Conservation (phyloP, 2,329 filamentous ascomycete species). For the Fusarium euwallaceae region DNA sequence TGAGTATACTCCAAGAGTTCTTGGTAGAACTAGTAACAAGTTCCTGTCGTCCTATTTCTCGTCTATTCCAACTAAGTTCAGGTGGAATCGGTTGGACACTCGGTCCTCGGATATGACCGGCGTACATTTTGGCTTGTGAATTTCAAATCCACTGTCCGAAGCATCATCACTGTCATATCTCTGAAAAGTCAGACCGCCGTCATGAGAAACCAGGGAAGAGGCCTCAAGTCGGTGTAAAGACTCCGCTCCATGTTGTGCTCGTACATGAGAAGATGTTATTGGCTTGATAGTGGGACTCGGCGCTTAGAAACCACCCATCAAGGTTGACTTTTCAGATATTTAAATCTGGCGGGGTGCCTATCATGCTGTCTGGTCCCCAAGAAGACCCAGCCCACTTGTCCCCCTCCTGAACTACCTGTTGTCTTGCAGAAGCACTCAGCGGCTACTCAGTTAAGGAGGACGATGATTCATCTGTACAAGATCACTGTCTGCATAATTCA, state of each 20-base stretch:
- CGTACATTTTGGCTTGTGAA: not conserved
- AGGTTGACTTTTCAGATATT: not conserved
- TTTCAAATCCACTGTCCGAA: not conserved
- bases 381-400: too few relatives aligned
- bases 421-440: too few relatives aligned
- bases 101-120: not conserved
- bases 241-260: not conserved
- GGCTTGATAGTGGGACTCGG: not conserved
- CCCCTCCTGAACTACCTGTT: too few relatives aligned
- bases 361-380: fast-evolving
- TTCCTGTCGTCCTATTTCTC: not conserved
- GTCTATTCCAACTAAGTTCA: not conserved
- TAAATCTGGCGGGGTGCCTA: not conserved
- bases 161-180: not conserved
- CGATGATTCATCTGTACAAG: too few relatives aligned
- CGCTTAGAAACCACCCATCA: not conserved
- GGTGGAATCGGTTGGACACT: not conserved
- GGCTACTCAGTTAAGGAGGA: too few relatives aligned
- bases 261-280: not conserved
- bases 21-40: not conserved
- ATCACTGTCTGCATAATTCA: too few relatives aligned
- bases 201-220: not conserved
- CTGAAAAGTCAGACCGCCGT: not conserved
- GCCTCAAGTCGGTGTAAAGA: not conserved
- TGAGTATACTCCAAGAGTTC: not conserved